Conservation (phyloP, 139 green algal genomes). For the Tetradesmus lagerheimii region DNA sequence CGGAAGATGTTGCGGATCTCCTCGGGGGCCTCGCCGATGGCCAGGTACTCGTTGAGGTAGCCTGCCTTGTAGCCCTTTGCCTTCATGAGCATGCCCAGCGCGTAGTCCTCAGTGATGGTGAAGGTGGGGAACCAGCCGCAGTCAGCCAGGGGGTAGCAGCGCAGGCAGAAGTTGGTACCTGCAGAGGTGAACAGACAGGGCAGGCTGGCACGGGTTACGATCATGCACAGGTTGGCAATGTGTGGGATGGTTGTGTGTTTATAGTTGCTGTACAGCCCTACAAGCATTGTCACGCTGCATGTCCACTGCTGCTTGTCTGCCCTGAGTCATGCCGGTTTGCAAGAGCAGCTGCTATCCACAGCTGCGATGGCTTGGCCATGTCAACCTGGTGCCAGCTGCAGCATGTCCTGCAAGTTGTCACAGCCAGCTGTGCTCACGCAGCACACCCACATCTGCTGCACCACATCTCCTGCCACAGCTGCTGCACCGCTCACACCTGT, state of each 20-base stretch:
- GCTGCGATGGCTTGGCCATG: not conserved
- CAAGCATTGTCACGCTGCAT: no score
- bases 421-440: not conserved
- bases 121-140: slow-evolving; percentile 78
- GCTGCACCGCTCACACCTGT: slow-evolving; percentile 25
- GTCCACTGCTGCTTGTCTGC: no score
- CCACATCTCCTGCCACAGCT: no score
- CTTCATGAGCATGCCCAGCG: slow-evolving; percentile 67
- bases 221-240: slow-evolving; percentile 40
- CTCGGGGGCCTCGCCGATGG: slow-evolving; percentile 83
- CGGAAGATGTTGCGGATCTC: slow-evolving; percentile 89
- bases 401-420: not conserved
- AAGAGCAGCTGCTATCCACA: not conserved
- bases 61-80: slow-evolving; percentile 52
- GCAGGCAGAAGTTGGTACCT: slow-evolving; percentile 83
- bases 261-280: no score
- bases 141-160: slow-evolving; percentile 63
- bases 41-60: slow-evolving; percentile 57
- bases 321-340: no score
- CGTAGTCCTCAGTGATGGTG: slow-evolving; percentile 62
- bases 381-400: not conserved
- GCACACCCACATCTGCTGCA: not conserved
- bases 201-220: slow-evolving; percentile 41
- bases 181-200: slow-evolving; percentile 7
- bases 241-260: no score